These are phyloP conservation scores for Ruellia speciosa DNA, from an alignment of 305 asterid genomes.

Conservation along the genomic window DNA sequence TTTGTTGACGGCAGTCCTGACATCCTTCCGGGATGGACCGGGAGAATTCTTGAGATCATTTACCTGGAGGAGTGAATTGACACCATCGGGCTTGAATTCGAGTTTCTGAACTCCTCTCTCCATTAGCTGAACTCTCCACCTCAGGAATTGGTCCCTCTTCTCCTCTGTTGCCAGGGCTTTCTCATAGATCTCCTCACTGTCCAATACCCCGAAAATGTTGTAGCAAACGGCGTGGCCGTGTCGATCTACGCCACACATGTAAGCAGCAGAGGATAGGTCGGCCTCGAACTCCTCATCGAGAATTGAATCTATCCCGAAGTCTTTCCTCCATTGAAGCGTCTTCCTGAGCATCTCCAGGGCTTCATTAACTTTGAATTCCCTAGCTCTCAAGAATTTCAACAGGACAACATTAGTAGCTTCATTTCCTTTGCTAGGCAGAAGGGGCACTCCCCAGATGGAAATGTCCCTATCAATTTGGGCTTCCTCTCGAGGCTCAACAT, in stretches of 20 bases:
- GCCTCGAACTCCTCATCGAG: slow-evolving; percentile 47
- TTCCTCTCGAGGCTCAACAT: slow-evolving; percentile 11
- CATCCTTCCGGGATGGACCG: slow-evolving; percentile 60
- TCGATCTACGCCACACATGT: slow-evolving; percentile 51
- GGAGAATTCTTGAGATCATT: slow-evolving; percentile 64
- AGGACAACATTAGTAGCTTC: slow-evolving; percentile 52
- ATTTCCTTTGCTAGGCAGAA: slow-evolving; percentile 48
- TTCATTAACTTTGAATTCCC: slow-evolving; percentile 67
- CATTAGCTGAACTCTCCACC: slow-evolving; percentile 75
- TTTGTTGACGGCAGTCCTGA: slow-evolving; percentile 48
- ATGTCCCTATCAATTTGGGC: slow-evolving; percentile 32
- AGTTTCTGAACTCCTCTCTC: slow-evolving; percentile 62
- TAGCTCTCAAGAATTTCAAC: slow-evolving; percentile 63
- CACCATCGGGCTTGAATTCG: slow-evolving; percentile 51
- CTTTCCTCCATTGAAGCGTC: slow-evolving; percentile 65
- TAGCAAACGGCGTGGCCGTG: slow-evolving; percentile 69
- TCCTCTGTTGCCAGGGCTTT: slow-evolving; percentile 48
- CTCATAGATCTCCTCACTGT: slow-evolving; percentile 37
- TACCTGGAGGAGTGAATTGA: slow-evolving; percentile 51
- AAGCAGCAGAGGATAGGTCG: slow-evolving; percentile 45
- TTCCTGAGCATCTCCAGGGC: slow-evolving; percentile 60
- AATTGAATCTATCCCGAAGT: slow-evolving; percentile 42
- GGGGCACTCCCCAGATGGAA: slow-evolving; percentile 73
- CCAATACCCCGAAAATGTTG: slow-evolving; percentile 57
- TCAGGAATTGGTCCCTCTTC: slow-evolving; percentile 53